Conservation (phyloP, 2,329 filamentous ascomycete genomes). For the Phyllosticta ampelicida region DNA sequence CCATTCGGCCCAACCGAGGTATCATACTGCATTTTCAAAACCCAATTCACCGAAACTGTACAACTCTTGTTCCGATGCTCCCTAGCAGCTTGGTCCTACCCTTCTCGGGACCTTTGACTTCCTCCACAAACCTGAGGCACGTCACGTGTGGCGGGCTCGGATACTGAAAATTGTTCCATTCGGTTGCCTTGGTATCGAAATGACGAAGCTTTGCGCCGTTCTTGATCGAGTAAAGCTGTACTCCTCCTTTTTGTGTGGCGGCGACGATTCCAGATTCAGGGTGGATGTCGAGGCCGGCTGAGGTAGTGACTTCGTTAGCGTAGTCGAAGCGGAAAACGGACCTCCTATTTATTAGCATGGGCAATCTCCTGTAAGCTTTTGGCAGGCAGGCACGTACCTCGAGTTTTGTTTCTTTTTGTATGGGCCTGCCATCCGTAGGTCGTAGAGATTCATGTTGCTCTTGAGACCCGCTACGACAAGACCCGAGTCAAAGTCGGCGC, state of each 20-base stretch:
- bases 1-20: background rate
- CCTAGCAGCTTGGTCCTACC: slow-evolving; percentile 12
- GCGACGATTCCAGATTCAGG: slow-evolving; percentile 22
- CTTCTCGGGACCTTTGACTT: slow-evolving; percentile 13
- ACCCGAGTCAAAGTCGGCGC: slow-evolving; percentile 1
- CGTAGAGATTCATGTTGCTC: slow-evolving; percentile 13
- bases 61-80: slow-evolving; percentile 2
- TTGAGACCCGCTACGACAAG: slow-evolving; percentile 12
- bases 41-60: slow-evolving; percentile 3
- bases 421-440: slow-evolving; percentile 13
- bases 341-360: slow-evolving; percentile 10
- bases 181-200: background rate
- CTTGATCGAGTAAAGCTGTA: slow-evolving; percentile 24
- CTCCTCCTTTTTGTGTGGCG: slow-evolving; percentile 19
- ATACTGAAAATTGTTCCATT: background rate
- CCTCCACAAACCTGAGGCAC: slow-evolving; percentile 22
- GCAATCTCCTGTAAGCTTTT: background rate
- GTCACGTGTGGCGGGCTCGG: slow-evolving; percentile 12
- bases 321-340: slow-evolving; percentile 20
- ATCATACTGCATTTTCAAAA: no score
- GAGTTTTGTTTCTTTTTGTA: slow-evolving; percentile 12
- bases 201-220: slow-evolving; percentile 21
- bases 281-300: slow-evolving; percentile 21
- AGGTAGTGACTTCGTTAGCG: slow-evolving; percentile 18
- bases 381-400: slow-evolving; percentile 10